phyloP scores from a whole-genome alignment of 352 stramenopile genomes.

The Globisporangium cystogenes region DNA sequence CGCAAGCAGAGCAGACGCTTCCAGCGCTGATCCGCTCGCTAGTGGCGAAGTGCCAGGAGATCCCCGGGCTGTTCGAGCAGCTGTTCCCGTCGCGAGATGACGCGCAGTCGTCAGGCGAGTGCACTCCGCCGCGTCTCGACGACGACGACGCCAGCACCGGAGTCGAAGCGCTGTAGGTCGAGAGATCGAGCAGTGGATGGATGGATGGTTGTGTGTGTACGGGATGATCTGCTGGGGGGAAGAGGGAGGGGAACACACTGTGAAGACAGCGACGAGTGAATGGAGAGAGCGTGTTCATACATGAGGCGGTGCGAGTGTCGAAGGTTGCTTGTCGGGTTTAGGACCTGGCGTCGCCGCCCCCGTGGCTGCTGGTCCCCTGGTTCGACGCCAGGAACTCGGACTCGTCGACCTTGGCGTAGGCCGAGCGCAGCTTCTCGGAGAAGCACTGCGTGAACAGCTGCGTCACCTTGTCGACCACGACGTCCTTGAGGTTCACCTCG shows the following conservation, averaged over 20 bases:
- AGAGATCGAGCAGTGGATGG: too few species aligned
- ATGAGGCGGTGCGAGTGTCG: neutral
- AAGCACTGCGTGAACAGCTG: constrained; percentile 76
- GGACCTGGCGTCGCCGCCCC: neutral
- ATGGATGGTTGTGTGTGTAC: too few species aligned
- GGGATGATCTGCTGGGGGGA: too few species aligned
- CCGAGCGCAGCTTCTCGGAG: constrained; percentile 47
- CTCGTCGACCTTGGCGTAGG: constrained; percentile 66
- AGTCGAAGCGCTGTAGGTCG: constrained; percentile 6
- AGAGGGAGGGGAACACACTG: neutral
- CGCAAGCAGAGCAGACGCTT: neutral
- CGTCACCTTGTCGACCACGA: constrained; percentile 56
- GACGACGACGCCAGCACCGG: neutral
- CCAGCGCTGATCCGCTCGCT: constrained; percentile 45
- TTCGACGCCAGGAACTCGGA: constrained; percentile 24
- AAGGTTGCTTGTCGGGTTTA: neutral
- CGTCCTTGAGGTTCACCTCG: constrained; percentile 67
- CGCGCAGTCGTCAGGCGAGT: constrained; percentile 15
- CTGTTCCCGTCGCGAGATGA: constrained; percentile 55
- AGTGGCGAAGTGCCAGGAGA: constrained; percentile 46
- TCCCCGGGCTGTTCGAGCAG: constrained; percentile 36
- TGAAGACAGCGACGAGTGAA: neutral
- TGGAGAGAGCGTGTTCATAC: neutral
- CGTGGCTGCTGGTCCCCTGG: constrained; percentile 14
- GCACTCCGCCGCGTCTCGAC: constrained; percentile 9